Evolutionary conservation across 2,329 filamentous ascomycete species (phyloP).

Genomic region (Cytospora mali): DNA sequence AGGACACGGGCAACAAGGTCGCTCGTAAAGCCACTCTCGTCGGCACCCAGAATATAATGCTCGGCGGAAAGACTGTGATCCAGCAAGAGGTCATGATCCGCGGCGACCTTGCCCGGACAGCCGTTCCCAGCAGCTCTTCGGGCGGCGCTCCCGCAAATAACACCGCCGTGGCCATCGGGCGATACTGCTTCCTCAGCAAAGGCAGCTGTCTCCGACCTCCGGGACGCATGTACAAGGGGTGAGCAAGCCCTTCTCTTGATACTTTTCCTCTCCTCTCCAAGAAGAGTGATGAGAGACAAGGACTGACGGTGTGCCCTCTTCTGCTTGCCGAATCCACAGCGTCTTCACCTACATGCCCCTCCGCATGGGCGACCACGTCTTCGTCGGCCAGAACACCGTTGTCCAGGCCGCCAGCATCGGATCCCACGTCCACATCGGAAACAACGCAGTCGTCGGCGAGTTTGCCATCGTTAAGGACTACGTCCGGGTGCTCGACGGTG

Average conservation of each 20-base stretch:
- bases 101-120: constrained; percentile 75
- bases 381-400: constrained; percentile 73
- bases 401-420: constrained; percentile 84
- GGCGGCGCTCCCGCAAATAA: constrained; percentile 50
- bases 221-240: constrained; percentile 77
- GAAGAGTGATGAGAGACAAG: too few species aligned
- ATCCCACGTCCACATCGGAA: constrained; percentile 83
- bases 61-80: constrained; percentile 94
- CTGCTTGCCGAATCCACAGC: constrained; percentile 36
- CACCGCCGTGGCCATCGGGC: constrained; percentile 81
- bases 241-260: constrained; percentile 23
- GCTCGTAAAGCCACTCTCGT: constrained; percentile 88
- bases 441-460: constrained; percentile 75
- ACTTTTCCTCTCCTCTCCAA: too few species aligned
- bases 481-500: constrained; percentile 81
- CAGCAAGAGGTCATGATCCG: constrained; percentile 93
- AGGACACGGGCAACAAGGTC: constrained; percentile 99
- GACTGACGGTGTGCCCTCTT: neutral
- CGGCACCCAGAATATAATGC: constrained; percentile 96
- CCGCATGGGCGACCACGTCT: constrained; percentile 93
- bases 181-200: constrained; percentile 85
- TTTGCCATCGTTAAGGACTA: constrained; percentile 95
- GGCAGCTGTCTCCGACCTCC: constrained; percentile 81
- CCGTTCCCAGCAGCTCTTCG: constrained; percentile 44
- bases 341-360: constrained; percentile 82